A percentile compares a stretch with the other conserved stretches of the same genome.
These are phyloP conservation scores for Daucus carota DNA, from an alignment of 129 eudicot genomes.

Conservation along the genomic window DH1_v3.0 NC_030385.2:45955501-45956000, in stretches of 20 bases:
- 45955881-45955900: constrained; percentile 46
- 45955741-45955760: constrained; percentile 33
- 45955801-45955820: constrained; percentile 33
- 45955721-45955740: constrained; percentile 31
- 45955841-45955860: constrained; percentile 38
- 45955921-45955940: constrained; percentile 86
- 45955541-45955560: constrained; percentile 18
- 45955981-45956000: constrained; percentile 58
- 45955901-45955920: constrained; percentile 44
- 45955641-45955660: constrained; percentile 24
- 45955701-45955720: constrained; percentile 40
- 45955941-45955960: constrained; percentile 97
- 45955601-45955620: constrained; percentile 12
- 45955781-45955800: constrained; percentile 27
- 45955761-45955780: constrained; percentile 29
- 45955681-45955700: constrained; percentile 40
- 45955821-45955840: constrained; percentile 31
- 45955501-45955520: constrained; percentile 86
- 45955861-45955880: constrained; percentile 34
- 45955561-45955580: constrained; percentile 27
- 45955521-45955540: constrained; percentile 27
- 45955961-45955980: constrained; percentile 96
- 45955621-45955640: constrained; percentile 21
- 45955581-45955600: constrained; percentile 12
- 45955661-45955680: constrained; percentile 33